Percentiles rank a stretch among this genome's conserved stretches.
Evolutionary conservation across 176 grass and related monocot species (phyloP).

Genomic region (Carex cristatella): DNA sequence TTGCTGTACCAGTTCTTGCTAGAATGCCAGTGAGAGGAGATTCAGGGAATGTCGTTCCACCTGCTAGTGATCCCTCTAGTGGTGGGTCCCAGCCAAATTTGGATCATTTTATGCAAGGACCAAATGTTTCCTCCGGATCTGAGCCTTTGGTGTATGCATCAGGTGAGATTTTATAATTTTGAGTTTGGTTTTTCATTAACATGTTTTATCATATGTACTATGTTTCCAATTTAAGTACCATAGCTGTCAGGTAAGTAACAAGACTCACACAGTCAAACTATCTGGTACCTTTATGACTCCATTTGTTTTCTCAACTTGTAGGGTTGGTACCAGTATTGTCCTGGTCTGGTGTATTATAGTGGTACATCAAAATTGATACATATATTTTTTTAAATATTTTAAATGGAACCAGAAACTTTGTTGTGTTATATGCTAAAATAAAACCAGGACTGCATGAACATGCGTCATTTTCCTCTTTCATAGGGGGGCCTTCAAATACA

Average conservation of each 20-base stretch:
- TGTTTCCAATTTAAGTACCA: neutral
- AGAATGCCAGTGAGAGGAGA: constrained; percentile 55
- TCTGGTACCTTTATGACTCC: constrained; percentile 8
- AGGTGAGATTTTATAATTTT: constrained; percentile 15
- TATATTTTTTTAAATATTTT: neutral
- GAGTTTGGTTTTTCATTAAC: neutral
- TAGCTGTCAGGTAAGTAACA: neutral
- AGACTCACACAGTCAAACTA: neutral
- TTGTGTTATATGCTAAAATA: neutral
- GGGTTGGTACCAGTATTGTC: neutral
- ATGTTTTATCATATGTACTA: neutral
- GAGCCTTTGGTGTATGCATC: constrained; percentile 32
- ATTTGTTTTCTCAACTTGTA: neutral
- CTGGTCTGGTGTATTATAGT: neutral
- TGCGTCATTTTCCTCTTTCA: neutral
- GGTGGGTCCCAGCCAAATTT: constrained; percentile 32
- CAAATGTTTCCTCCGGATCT: constrained; percentile 23
- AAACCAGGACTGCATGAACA: neutral
- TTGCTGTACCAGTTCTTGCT: constrained; percentile 63
- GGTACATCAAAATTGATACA: neutral
- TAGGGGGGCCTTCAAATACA: neutral
- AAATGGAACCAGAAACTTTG: neutral
- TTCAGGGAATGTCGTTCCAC: constrained; percentile 40
- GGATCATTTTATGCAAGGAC: constrained; percentile 44
- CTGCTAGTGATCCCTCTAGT: constrained; percentile 31